Base-by-base conservation (phyloP, 345 rosid species). In the Tarenaya hassleriana region DNA sequence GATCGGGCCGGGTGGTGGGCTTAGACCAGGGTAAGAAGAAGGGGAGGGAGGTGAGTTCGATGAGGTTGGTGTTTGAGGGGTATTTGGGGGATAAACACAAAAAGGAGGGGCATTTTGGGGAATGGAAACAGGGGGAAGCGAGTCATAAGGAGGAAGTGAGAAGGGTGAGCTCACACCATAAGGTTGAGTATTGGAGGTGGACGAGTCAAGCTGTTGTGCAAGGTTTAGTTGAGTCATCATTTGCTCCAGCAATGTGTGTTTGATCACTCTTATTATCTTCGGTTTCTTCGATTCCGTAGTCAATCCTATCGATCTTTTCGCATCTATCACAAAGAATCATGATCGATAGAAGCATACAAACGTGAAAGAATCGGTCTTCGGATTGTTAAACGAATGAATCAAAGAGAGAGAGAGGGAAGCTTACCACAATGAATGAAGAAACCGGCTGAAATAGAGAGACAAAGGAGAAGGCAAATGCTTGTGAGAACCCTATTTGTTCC, bases 91-190 rank as follows among this genome's bases (percentile, higher is more conserved):
- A 55, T 67, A 54, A 61, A 61, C 32, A 17, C 95, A 85, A 52
- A 51, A 64, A 8, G 87, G 83, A 67, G 89, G 74, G 55, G 79
- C 42, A 51, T 63, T 69, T 60, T 45, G 56, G 24, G 89, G 75
- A 34, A 68, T 69, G 5, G 79, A 57, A 47, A 55, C 51, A 12
- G 88, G 88, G 2, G 81, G 43, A 10, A 82, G 63, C 8, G 84
- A 71, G 17, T 76, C 87, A 33, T 69, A 69, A 9, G 95, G 85
- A 27, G 87, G 76, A 51, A 82, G 50, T 56, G 76, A 54, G 53
- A 75, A 76, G 13, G 83, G 82, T 18, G 95, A 73, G 50, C 73
- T 70, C 12, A 82, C 77, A 21, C 60, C 72, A 31, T 76, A 67
- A 11, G 89, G 78, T 57, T 69, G 58, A 12, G 79, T 50, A 34